These are phyloP conservation scores for Serendipita sp. DNA, from an alignment of 768 basidiomycete genomes.

Conservation along the genomic window DNA sequence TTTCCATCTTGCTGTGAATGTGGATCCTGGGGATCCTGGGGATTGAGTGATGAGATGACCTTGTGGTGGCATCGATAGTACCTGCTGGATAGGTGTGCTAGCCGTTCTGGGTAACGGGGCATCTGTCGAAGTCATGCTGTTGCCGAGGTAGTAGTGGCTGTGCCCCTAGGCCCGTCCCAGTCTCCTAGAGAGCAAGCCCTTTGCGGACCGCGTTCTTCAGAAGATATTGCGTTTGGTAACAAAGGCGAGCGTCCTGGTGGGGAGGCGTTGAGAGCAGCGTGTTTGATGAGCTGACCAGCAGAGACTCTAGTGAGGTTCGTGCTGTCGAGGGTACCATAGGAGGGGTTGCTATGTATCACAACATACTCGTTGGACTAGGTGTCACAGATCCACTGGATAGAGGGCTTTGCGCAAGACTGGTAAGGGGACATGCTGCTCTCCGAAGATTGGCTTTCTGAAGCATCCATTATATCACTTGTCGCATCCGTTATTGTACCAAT, in stretches of 20 bases:
- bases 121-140: neutral
- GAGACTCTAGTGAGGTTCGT: neutral
- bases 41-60: too few relatives aligned
- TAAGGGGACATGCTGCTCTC: too few relatives aligned
- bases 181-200: constrained; percentile 5
- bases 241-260: neutral
- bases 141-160: neutral
- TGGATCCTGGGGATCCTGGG: neutral
- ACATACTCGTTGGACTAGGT: too few relatives aligned
- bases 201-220: constrained; percentile 8
- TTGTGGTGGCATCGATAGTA: too few relatives aligned
- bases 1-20: neutral
- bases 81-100: neutral
- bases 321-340: neutral
- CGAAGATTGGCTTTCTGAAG: too few relatives aligned
- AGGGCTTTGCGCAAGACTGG: too few relatives aligned
- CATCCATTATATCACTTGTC: too few relatives aligned
- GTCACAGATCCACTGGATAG: too few relatives aligned
- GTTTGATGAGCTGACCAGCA: neutral
- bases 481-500: too few relatives aligned
- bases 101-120: neutral
- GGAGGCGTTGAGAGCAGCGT: neutral
- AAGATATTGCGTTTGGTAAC: neutral
- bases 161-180: neutral
- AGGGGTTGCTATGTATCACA: neutral